Percentiles rank a stretch among this genome's conserved stretches.
phyloP scores from a whole-genome alignment of 345 rosid genomes.

The Triadica sebifera region DNA sequence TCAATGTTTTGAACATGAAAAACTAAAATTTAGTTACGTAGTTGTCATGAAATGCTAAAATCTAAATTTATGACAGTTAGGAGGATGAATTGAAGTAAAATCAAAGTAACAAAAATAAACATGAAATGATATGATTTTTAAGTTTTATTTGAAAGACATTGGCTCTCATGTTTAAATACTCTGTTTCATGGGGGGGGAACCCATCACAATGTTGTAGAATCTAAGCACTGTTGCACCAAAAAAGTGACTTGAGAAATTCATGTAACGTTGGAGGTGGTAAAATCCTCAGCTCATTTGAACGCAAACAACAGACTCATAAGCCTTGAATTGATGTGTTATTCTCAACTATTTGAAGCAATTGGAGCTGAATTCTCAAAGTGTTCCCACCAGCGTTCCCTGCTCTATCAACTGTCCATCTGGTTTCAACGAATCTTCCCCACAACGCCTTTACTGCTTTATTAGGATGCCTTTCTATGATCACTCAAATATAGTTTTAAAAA shows the following conservation, averaged over 20 bases:
- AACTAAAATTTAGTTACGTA: no score
- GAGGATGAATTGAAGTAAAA: no score
- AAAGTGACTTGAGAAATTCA: neutral
- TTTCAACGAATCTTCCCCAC: conserved; percentile 14
- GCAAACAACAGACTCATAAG: neutral
- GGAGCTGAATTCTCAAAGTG: neutral
- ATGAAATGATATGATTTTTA: no score
- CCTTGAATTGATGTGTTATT: neutral
- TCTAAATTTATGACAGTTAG: no score
- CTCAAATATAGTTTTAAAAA: no score
- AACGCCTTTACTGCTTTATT: conserved; percentile 19
- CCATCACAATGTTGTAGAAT: neutral
- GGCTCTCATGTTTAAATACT: neutral
- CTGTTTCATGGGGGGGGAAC: neutral
- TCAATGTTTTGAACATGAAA: no score
- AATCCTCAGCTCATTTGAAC: neutral
- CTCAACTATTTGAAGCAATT: neutral
- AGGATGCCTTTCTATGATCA: conserved; percentile 19
- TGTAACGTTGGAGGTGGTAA: neutral
- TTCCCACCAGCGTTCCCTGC: neutral
- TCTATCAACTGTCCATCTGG: conserved; percentile 14
- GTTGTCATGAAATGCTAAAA: no score
- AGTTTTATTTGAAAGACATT: no score
- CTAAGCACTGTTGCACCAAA: neutral
- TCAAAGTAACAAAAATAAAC: no score